Conservation (phyloP, 129 eudicot genomes). For the Helianthus annuus region HanXRQr2.0-SUNRISE NC_035437.2:110439478-110439977, state of each 20-base stretch:
- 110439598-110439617: conserved; percentile 78
- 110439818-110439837: neutral
- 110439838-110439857: neutral
- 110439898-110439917: conserved; percentile 43
- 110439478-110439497: neutral
- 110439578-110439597: conserved; percentile 71
- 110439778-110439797: conserved; percentile 81
- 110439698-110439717: conserved; percentile 59
- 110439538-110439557: conserved; percentile 92
- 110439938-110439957: no score
- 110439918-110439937: conserved; percentile 74
- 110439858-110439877: neutral
- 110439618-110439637: conserved; percentile 70
- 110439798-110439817: conserved; percentile 69
- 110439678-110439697: neutral
- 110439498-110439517: conserved; percentile 59
- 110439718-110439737: conserved; percentile 95
- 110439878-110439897: neutral
- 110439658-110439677: conserved; percentile 5
- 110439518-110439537: conserved; percentile 65
- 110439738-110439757: conserved; percentile 89
- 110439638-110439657: conserved; percentile 55
- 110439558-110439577: conserved; percentile 90
- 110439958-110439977: no score
- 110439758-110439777: conserved; percentile 96